Conservation (phyloP, 2,329 filamentous ascomycete species). For the Phaeosphaeria sp. region DNA sequence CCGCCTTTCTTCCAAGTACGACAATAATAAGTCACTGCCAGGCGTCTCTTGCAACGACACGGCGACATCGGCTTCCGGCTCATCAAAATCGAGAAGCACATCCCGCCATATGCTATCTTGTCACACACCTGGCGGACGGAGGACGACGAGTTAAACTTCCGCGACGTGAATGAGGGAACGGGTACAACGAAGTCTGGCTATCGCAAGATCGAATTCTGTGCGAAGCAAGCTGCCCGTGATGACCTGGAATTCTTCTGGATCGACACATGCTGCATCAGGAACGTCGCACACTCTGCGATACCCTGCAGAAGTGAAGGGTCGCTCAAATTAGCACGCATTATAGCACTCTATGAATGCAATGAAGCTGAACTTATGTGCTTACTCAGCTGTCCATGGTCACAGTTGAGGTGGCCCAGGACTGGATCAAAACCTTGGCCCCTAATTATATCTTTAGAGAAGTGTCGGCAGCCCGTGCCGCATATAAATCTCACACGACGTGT, state of each 20-base stretch:
- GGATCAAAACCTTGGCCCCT: too few relatives aligned
- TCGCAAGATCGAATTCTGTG: constrained; percentile 7
- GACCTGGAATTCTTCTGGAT: constrained; percentile 8
- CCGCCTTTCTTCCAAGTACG: background rate
- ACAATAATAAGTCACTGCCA: background rate
- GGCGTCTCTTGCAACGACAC: constrained; percentile 8
- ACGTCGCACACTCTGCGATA: too few relatives aligned
- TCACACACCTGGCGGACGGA: constrained; percentile 6
- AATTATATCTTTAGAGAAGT: too few relatives aligned
- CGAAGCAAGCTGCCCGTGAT: constrained; percentile 5
- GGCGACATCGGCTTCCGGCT: constrained; percentile 4
- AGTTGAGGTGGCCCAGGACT: too few relatives aligned
- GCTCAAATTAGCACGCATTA: too few relatives aligned
- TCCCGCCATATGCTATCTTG: constrained; percentile 5
- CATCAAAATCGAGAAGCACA: constrained; percentile 1
- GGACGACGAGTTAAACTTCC: constrained; percentile 3
- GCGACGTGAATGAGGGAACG: constrained; percentile 2
- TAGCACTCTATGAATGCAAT: too few relatives aligned
- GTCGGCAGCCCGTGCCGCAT: too few relatives aligned
- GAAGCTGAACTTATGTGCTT: too few relatives aligned
- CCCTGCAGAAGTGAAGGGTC: too few relatives aligned
- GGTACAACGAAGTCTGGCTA: constrained; percentile 2
- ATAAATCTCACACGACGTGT: too few relatives aligned
- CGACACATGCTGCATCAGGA: constrained; percentile 7
- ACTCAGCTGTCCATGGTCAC: too few relatives aligned